Percentiles rank a stretch among this genome's conserved stretches.
phyloP scores from a whole-genome alignment of 139 green algal species.

The Auxenochlorella pyrenoidosa region DNA sequence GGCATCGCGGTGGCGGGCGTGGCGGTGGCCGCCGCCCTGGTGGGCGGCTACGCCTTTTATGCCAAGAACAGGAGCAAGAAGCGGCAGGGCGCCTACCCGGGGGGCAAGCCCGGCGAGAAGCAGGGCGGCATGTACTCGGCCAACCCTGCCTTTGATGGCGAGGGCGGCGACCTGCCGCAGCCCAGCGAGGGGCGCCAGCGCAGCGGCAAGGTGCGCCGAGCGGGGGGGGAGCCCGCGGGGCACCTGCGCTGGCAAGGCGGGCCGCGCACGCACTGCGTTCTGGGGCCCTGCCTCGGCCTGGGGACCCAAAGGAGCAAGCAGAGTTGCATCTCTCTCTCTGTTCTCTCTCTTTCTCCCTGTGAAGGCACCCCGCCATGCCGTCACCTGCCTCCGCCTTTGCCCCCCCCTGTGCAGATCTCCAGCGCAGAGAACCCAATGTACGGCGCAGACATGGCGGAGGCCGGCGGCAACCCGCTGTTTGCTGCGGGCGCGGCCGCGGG shows the following conservation, averaged over 20 bases:
- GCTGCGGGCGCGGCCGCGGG: background rate
- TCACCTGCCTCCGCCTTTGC: too few relatives aligned
- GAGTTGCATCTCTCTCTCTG: too few relatives aligned
- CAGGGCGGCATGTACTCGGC: background rate
- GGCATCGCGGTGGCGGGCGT: conserved; percentile 23
- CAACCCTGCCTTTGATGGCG: conserved; percentile 2
- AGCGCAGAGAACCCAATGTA: background rate
- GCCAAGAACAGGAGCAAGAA: conserved; percentile 23
- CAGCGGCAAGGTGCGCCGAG: background rate
- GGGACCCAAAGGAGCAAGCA: too few relatives aligned
- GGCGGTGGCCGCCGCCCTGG: background rate
- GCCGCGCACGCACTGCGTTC: too few relatives aligned
- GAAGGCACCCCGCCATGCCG: too few relatives aligned
- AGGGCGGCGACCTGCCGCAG: background rate
- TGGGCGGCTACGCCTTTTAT: conserved; percentile 18
- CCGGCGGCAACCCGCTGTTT: conserved; percentile 11
- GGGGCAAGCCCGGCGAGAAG: background rate
- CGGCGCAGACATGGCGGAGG: background rate
- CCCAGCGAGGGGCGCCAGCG: background rate
- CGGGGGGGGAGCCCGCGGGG: too few relatives aligned
- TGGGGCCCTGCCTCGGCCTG: too few relatives aligned
- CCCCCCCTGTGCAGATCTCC: background rate
- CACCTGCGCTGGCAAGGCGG: too few relatives aligned
- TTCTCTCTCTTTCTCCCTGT: too few relatives aligned
- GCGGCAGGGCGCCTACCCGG: background rate